Evolutionary conservation across 1,284 basidiomycete species (phyloP), one percentile per base, ranked within the genome.

Genomic region (Apiotrichum gamsii): DNA sequence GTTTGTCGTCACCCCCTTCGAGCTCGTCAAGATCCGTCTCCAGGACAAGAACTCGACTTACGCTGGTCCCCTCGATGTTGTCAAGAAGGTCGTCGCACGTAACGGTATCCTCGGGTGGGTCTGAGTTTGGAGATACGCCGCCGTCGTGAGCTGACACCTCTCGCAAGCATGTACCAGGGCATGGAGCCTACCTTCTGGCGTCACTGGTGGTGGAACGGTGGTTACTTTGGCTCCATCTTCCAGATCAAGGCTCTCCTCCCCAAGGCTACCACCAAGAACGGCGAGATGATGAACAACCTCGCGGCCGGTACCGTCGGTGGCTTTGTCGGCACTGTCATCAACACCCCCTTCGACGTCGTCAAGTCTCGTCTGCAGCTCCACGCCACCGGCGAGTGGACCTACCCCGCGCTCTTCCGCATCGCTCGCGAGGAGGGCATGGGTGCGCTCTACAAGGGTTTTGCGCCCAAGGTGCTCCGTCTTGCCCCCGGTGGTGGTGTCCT

Each of bases 131-230:
- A 20, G 20, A 8, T 30, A 23, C n/a, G 29, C 20, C n/a, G 1
- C 36, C 21, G 13, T 16, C 2, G 20, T 28, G 8, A 11, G 25
- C 25, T 28, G 11, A 11, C 25, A 28, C 16, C 23, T n/a, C 23
- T n/a, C 23, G 16, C 41, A 46, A 62, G 64, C 16, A 39, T 72
- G 31, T 72, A 72, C 66, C 81, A 82, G 31, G 91, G 91, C 28
- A 91, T 95, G 85, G 91, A 95, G 70, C 81, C 87, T 10, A 95
- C 91, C 1, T 93, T 95, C 74, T 95, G 91, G 91, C 81, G 88
- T 69, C 85, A 91, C 67, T 87, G 82, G 79, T 88, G 86, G 85
- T 77, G 76, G 77, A 78, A 97, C 65, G 93, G 90, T 39, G 91
- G 90, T 19, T 95, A 90, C 77, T 95, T 94, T 61, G 91, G 79